Evolutionary conservation across 108 stramenopile species (phyloP).

Genomic region (Cyclotella sp.): DNA sequence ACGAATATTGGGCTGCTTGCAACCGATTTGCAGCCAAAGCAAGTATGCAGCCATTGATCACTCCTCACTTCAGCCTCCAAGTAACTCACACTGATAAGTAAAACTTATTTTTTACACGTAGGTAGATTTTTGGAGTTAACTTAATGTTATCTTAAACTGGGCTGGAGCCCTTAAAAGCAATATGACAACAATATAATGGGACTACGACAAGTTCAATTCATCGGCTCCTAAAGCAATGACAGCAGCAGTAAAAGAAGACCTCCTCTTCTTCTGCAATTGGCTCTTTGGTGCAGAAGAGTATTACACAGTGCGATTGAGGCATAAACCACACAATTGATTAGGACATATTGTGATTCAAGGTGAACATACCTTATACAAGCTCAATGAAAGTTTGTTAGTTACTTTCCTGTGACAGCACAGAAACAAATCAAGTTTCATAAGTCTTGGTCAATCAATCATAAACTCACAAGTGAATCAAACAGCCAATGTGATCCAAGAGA

Average conservation of each 20-base stretch:
- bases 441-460: background rate
- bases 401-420: slow-evolving; percentile 5
- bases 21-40: too few species aligned
- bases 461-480: slow-evolving; percentile 30
- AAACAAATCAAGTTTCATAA: background rate
- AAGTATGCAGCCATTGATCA: too few species aligned
- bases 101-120: too few species aligned
- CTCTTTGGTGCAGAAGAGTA: background rate
- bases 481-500: slow-evolving; percentile 46
- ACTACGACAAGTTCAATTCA: background rate
- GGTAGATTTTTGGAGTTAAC: too few species aligned
- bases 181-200: too few species aligned
- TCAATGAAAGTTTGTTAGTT: background rate
- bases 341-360: background rate
- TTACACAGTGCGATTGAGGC: too few species aligned
- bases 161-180: too few species aligned
- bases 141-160: too few species aligned
- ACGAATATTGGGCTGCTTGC: too few species aligned
- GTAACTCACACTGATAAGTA: too few species aligned
- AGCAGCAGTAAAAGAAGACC: background rate
- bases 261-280: slow-evolving; percentile 1
- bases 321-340: too few species aligned
- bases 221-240: background rate
- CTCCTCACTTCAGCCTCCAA: too few species aligned
- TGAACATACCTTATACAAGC: background rate